Evolutionary conservation across 192 early-diverging fungal species (phyloP), one percentile per base, ranked within the genome.

Genomic region (Phycomyces blakesleeanus): DNA sequence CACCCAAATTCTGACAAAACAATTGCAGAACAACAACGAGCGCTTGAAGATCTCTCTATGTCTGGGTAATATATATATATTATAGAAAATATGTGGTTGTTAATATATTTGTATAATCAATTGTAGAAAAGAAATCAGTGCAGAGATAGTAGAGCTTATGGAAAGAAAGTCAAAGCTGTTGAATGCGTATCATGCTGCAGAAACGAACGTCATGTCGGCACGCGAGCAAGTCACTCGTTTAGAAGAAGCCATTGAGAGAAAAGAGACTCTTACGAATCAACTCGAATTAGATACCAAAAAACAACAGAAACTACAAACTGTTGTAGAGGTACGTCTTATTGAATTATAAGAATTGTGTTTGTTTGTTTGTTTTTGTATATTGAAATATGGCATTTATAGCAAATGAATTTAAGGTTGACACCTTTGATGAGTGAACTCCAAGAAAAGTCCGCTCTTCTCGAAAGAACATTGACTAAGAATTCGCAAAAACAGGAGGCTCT

Each of bases 1-100:
- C 58, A 50, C 4, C 67, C 86, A 0, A 88, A 87, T 0, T 88
- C 87, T 0, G 78, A 75, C 12, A 84, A 83, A 62, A 91, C 89
- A 5, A 60, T 83, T 21, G 83, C 86, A 4, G 88, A 94, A 24
- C 76, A 84, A 37, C 86, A 89, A 64, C 68, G 63, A 10, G 87
- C 92, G 49, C 68, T 85, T 9, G 76, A 78, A 4, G 40, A 51
- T 0, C 60, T 84, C 6, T 77, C 81, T 39, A 59, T 68, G 20
- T 77, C 81, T 71, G 74, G 77, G 67, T 77, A 71, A 57, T 85
- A 44, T 84, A 55, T 53, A 75, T 58, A 27, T 54, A 27, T 42
- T 2, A 34, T 47, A 16, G 15, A 41, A 9, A n/a, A n/a, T n/a
- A n/a, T n/a, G n/a, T n/a, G n/a, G n/a, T n/a, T n/a, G n/a, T n/a